Conservation (phyloP, 345 rosid species). For the Sonneratia alba region DNA sequence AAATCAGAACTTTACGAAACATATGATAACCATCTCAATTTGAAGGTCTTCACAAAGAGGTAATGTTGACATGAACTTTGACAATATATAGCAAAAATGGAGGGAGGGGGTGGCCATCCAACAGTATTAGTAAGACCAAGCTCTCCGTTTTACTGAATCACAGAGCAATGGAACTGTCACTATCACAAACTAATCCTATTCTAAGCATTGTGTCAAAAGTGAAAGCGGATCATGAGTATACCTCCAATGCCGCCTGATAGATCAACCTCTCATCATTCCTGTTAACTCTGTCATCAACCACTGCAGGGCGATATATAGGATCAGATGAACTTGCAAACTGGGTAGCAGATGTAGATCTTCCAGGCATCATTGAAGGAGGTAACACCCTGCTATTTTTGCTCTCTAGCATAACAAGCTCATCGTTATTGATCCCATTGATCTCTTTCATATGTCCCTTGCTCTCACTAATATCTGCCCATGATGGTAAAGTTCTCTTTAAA, state of each 20-base stretch:
- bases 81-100: neutral
- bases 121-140: neutral
- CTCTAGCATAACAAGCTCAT: conserved; percentile 39
- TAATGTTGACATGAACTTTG: neutral
- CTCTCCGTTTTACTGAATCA: neutral
- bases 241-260: conserved; percentile 92
- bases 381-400: conserved; percentile 48
- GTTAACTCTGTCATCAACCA: conserved; percentile 44
- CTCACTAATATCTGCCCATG: conserved; percentile 27
- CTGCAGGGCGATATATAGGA: conserved; percentile 28
- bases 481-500: conserved; percentile 46
- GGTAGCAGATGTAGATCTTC: conserved; percentile 26
- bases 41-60: neutral
- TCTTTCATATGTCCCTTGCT: conserved; percentile 35
- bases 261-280: conserved; percentile 66
- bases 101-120: neutral
- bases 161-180: neutral
- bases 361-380: conserved; percentile 50
- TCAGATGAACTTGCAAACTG: conserved; percentile 45
- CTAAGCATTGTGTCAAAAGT: neutral
- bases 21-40: neutral
- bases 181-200: neutral
- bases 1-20: neutral
- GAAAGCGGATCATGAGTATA: conserved; percentile 17
- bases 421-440: conserved; percentile 22